phyloP scores from a whole-genome alignment of 257 asterid genomes.

The Nicotiana knightiana region DNA sequence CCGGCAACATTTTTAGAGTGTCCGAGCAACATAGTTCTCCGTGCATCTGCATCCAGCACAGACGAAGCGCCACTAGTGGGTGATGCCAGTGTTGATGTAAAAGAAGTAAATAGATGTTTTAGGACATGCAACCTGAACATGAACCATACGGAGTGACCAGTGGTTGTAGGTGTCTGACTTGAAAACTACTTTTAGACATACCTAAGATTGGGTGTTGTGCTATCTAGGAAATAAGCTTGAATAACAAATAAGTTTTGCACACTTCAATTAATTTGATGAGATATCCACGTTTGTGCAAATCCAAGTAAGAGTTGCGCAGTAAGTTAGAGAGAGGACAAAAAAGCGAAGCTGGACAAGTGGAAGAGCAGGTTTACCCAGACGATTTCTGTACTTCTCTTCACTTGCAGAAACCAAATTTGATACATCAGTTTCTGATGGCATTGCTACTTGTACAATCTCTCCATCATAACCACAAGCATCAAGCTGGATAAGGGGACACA shows the following conservation, averaged over 20 bases:
- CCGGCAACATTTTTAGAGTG: too few species aligned
- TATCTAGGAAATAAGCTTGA: too few species aligned
- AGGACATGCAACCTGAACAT: neutral
- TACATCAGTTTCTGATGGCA: conserved; percentile 66
- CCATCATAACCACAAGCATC: conserved; percentile 85
- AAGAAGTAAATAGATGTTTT: neutral
- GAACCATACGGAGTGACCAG: neutral
- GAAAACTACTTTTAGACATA: neutral
- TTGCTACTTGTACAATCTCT: conserved; percentile 46
- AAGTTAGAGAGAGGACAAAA: neutral
- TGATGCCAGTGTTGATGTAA: neutral
- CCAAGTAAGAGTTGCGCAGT: neutral
- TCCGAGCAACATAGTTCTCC: too few species aligned
- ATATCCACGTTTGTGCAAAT: neutral
- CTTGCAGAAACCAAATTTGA: conserved; percentile 46
- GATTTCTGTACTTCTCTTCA: conserved; percentile 44
- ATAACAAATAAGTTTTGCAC: neutral
- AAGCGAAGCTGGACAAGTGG: conserved; percentile 1
- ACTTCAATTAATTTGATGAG: neutral
- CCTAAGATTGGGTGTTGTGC: neutral
- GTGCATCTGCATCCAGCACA: neutral
- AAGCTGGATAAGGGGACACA: conserved; percentile 36
- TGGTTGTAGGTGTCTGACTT: neutral
- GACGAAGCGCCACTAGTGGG: neutral
- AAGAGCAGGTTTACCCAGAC: conserved; percentile 47